phyloP scores from a whole-genome alignment of 768 basidiomycete genomes.

The Boletus rufocinnamomeus region DNA sequence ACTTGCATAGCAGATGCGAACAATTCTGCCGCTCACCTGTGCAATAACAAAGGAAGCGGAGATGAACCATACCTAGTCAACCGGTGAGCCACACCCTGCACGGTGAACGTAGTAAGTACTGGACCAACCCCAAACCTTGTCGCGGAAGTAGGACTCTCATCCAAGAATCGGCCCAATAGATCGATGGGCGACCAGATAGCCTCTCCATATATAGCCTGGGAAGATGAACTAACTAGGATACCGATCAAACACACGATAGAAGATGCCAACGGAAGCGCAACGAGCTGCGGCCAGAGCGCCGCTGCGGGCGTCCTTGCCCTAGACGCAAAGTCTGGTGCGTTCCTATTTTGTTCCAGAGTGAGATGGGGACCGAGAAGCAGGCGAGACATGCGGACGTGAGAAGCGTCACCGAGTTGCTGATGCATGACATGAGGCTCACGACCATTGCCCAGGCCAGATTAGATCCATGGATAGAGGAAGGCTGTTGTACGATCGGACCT shows the following conservation, averaged over 20 bases:
- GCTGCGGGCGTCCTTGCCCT: slow-evolving; percentile 57
- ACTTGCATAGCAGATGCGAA: slow-evolving; percentile 5
- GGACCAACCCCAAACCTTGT: slow-evolving; percentile 63
- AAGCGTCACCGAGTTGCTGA: slow-evolving; percentile 78
- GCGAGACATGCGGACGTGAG: slow-evolving; percentile 49
- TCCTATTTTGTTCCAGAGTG: slow-evolving; percentile 40
- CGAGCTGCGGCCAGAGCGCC: slow-evolving; percentile 64
- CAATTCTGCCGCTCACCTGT: slow-evolving; percentile 43
- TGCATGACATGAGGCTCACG: slow-evolving; percentile 69
- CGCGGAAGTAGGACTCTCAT: slow-evolving; percentile 58
- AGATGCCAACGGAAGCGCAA: slow-evolving; percentile 73
- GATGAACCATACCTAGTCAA: slow-evolving; percentile 72
- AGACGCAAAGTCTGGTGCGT: slow-evolving; percentile 77
- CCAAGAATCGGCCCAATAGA: slow-evolving; percentile 66
- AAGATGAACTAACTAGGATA: slow-evolving; percentile 80
- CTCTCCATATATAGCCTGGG: slow-evolving; percentile 72
- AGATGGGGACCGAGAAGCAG: slow-evolving; percentile 16
- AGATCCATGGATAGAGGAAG: slow-evolving; percentile 62
- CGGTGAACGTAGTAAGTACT: neutral
- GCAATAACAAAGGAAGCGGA: slow-evolving; percentile 77
- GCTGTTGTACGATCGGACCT: slow-evolving; percentile 70
- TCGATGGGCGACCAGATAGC: slow-evolving; percentile 81
- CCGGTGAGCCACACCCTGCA: slow-evolving; percentile 15
- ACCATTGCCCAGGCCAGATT: slow-evolving; percentile 78
- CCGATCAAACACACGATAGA: slow-evolving; percentile 77